A percentile compares a stretch with the other conserved stretches of the same genome.
These are phyloP conservation scores for Stylonectria norvegica DNA, from an alignment of 2,329 filamentous ascomycete species.

Conservation along the genomic window DNA sequence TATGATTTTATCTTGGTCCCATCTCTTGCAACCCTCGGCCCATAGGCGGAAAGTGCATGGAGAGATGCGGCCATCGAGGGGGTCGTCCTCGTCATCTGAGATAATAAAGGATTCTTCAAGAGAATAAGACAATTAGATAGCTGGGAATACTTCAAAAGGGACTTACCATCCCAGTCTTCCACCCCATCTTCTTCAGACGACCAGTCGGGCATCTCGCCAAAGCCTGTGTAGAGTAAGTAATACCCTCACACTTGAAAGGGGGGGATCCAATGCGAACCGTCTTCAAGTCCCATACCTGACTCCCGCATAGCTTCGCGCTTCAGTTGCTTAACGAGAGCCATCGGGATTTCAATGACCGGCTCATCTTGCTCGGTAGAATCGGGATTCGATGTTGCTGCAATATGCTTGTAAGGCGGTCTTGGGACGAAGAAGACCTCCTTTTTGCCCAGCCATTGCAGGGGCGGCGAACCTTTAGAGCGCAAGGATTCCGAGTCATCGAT, in stretches of 20 bases:
- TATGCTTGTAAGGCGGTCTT: conserved; percentile 10
- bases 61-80: conserved; percentile 34
- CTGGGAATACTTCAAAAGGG: background rate
- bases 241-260: too few relatives aligned
- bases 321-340: background rate
- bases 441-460: background rate
- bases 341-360: background rate
- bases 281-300: background rate
- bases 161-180: conserved; percentile 2
- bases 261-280: background rate
- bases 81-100: conserved; percentile 41
- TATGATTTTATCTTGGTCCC: conserved; percentile 18
- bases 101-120: too few relatives aligned
- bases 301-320: background rate
- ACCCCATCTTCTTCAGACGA: background rate
- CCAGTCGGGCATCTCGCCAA: too few relatives aligned
- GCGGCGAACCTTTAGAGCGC: conserved; percentile 7
- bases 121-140: conserved; percentile 1
- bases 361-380: conserved; percentile 1
- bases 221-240: too few relatives aligned
- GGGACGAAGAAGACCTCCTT: conserved; percentile 7
- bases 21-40: conserved; percentile 34
- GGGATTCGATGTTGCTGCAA: conserved; percentile 1
- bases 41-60: conserved; percentile 41
- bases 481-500: conserved; percentile 5